Evolutionary conservation across 1,284 basidiomycete genomes (phyloP), one percentile per base, ranked within the genome.

Genomic region (Sporisorium graminicola): DNA sequence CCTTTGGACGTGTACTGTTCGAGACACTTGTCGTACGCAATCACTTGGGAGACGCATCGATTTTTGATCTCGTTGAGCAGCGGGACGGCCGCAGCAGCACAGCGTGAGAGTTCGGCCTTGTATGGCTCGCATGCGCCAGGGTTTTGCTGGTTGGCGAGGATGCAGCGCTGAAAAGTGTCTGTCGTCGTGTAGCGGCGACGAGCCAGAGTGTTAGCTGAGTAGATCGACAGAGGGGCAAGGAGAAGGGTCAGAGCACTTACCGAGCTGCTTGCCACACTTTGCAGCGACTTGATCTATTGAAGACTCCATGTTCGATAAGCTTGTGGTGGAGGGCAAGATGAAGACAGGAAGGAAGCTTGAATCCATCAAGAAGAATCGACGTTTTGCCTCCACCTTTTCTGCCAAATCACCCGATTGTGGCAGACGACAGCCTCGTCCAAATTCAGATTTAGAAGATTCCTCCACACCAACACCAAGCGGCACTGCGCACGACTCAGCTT

Each of bases 151-250:
- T 82, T 81, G 29, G 78, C 74, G 3, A 83, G 67, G 49, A 84
- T 79, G 59, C 83, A 84, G 29, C 82, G 77, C 56, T 84, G 80
- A 61, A 82, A 84, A 2, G 74, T 77, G 47, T 72, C 74, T 75
- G 58, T 31, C 3, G 3, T 16, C 6, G 42, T 9, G 5, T 20
- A n/a, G 14, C 3, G n/a, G 16, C 5, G 13, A 20, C 40, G 37
- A 27, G 20, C 7, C n/a, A 35, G 22, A 10, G 22, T 18, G 29
- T 53, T 3, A 53, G 51, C 35, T 22, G 3, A 22, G 14, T 20
- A 1, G 3, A 10, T 13, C 14, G 16, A 26, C 9, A n/a, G 22
- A 7, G 9, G 43, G 20, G 42, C 4, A 10, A 40, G 29, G 20
- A 29, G 26, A 29, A 26, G 12, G 22, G 26, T 24, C n/a, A 20